Base-by-base conservation (phyloP, 2,329 filamentous ascomycete genomes). In the Beauveria medogensis region DNA sequence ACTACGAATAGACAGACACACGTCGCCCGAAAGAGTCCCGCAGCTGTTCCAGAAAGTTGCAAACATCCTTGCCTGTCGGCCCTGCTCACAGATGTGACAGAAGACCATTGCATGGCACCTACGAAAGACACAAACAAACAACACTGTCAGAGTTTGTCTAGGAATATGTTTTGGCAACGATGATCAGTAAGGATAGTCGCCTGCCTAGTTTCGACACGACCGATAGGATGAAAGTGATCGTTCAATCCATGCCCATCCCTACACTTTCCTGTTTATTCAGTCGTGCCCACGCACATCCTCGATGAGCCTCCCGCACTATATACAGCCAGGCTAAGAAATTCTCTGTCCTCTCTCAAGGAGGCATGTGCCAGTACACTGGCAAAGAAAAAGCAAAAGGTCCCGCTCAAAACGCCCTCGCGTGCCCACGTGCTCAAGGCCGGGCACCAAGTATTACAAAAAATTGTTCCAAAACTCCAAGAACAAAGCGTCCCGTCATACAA, bases 391-490 rank as follows among this genome's bases (percentile, higher is more conserved):
- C 2, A 12, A 40, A 30, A 47, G 9, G 51, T 30, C 55, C 55
- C 55, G 55, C 55, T 58, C 55, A 47, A 58, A 58, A 58, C 46
- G 55, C 55, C 55, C 14, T 20, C 22, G 46, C 47, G 44, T 50
- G 30, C 44, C 34, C 30, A 16, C 12, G 14, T 22, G 44, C 34
- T 37, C n/a, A 12, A 14, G 18, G 24, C 26, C 20, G 46, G 22
- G 55, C 22, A 58, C 46, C n/a, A 24, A 34, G 37, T 30, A 51
- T 58, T 58, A 58, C 46, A 58, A 43, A 10, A 58, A 22, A 57
- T 48, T 5, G 41, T 43, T 18, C 20, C 12, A 37, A 47, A 56
- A 48, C 41, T 37, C 43, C 43, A 34, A 7, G 28, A 14, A 48
- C 30, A 16, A 58, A 30, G 12, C 18, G 30, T 37, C 28, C 41